A percentile compares a stretch with the other conserved stretches of the same genome.
phyloP scores from a whole-genome alignment of 805 yeast genomes.

The Yarrowia divulgata region DNA sequence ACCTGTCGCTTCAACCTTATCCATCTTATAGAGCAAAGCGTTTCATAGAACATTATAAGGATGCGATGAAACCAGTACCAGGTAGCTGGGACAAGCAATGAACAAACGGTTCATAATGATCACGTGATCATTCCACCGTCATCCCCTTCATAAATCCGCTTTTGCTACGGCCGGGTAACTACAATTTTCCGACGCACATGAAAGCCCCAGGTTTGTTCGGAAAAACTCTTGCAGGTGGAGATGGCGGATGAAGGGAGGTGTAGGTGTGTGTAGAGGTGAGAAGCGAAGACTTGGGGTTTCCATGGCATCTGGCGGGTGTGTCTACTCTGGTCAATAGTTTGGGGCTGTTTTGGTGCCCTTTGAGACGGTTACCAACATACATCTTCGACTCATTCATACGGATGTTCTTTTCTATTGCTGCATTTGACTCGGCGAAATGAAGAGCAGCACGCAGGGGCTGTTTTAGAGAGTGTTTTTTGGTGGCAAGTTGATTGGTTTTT shows the following conservation, averaged over 20 bases:
- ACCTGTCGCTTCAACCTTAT: neutral
- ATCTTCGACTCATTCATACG: too few relatives aligned
- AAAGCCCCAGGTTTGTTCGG: conserved; percentile 2
- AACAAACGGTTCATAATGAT: too few relatives aligned
- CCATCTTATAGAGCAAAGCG: conserved; percentile 1
- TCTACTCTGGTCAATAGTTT: too few relatives aligned
- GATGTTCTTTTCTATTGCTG: too few relatives aligned
- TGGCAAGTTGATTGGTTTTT: neutral
- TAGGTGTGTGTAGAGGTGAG: too few relatives aligned
- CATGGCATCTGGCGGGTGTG: too few relatives aligned
- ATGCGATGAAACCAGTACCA: too few relatives aligned
- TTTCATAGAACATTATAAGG: too few relatives aligned
- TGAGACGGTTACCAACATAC: too few relatives aligned
- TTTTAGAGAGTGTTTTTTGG: neutral
- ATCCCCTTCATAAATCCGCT: neutral
- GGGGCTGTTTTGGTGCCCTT: too few relatives aligned
- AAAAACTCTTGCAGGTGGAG: conserved; percentile 18
- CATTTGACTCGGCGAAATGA: neutral
- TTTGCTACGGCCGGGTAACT: neutral
- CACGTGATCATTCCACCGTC: neutral
- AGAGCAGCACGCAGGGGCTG: neutral
- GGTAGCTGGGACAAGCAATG: too few relatives aligned
- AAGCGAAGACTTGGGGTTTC: too few relatives aligned
- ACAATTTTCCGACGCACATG: conserved; percentile 18
- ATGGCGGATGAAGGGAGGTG: neutral